Conservation (phyloP, 805 yeast species). For the Zygosaccharomyces bisporus region DNA sequence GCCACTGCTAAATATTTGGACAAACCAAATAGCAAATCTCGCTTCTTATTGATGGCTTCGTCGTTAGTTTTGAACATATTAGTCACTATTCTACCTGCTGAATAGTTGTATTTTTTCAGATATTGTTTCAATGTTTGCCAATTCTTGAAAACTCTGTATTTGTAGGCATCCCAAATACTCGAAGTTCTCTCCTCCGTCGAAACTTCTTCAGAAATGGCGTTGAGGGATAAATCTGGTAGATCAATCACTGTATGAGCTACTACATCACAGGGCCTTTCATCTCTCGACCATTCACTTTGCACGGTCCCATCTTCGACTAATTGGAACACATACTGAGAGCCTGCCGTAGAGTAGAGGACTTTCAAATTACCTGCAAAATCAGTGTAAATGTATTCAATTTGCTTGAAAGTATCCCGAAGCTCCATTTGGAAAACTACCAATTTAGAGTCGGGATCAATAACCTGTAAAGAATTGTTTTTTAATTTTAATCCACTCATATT, state of each 20-base stretch:
- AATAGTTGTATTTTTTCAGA: conserved; percentile 18
- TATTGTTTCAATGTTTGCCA: conserved; percentile 19
- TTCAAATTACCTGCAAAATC: conserved; percentile 18
- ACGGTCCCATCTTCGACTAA: conserved; percentile 25
- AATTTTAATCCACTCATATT: conserved; percentile 12
- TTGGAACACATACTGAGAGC: conserved; percentile 18
- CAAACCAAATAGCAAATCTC: conserved; percentile 43
- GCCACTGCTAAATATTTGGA: conserved; percentile 42
- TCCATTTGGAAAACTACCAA: conserved; percentile 15
- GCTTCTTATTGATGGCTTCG: conserved; percentile 19
- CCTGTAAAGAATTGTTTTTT: conserved; percentile 11
- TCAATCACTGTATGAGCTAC: conserved; percentile 33
- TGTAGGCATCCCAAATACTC: conserved; percentile 28
- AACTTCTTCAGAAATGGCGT: conserved; percentile 22
- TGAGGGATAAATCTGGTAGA: conserved; percentile 18
- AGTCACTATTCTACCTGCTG: conserved; percentile 25
- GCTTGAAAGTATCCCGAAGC: conserved; percentile 18
- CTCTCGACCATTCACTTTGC: conserved; percentile 39
- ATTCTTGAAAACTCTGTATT: conserved; percentile 26
- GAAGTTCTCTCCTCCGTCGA: conserved; percentile 15
- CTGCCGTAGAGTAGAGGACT: conserved; percentile 16
- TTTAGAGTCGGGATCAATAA: conserved; percentile 21
- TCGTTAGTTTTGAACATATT: conserved; percentile 15
- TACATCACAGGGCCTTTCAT: conserved; percentile 42
- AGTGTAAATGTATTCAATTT: conserved; percentile 20